Conservation (phyloP, 2,329 filamentous ascomycete genomes). For the Emericellopsis cladophorae region DNA sequence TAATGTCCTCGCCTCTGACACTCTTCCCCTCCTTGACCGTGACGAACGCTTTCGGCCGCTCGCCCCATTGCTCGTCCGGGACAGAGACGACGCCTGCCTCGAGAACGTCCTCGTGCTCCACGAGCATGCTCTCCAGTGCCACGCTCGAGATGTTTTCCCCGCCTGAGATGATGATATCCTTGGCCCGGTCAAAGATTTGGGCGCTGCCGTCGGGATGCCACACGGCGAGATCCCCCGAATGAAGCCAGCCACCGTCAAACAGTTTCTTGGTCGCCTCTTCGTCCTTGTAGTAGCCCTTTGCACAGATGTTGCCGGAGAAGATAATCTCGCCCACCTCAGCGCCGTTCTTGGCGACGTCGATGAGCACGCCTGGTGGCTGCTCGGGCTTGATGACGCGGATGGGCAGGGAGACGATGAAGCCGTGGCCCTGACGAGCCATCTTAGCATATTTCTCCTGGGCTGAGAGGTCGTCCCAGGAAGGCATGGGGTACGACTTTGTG, state of each 20-base stretch:
- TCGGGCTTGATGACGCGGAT: slow-evolving; percentile 73
- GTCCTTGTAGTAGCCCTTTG: slow-evolving; percentile 87
- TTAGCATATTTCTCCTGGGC: slow-evolving; percentile 67
- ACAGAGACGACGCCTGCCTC: slow-evolving; percentile 88
- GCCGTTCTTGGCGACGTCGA: slow-evolving; percentile 34
- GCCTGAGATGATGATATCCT: slow-evolving; percentile 96
- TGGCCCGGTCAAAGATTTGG: slow-evolving; percentile 86
- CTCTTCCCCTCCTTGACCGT: slow-evolving; percentile 59
- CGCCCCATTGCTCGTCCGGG: slow-evolving; percentile 83
- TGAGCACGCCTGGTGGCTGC: slow-evolving; percentile 43
- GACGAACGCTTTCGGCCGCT: slow-evolving; percentile 87
- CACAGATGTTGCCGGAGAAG: slow-evolving; percentile 84
- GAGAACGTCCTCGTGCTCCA: slow-evolving; percentile 76
- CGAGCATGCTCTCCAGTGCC: slow-evolving; percentile 80
- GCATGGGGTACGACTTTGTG: slow-evolving; percentile 83
- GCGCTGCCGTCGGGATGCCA: slow-evolving; percentile 85
- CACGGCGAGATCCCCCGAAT: slow-evolving; percentile 86
- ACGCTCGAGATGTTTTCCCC: slow-evolving; percentile 96
- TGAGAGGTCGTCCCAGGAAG: slow-evolving; percentile 67
- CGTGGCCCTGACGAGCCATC: slow-evolving; percentile 92
- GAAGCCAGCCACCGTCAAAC: slow-evolving; percentile 74
- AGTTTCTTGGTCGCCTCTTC: slow-evolving; percentile 72
- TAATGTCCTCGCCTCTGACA: slow-evolving; percentile 46
- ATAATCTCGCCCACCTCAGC: slow-evolving; percentile 50
- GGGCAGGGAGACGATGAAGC: slow-evolving; percentile 72